Evolutionary conservation across 2,329 filamentous ascomycete genomes (phyloP).

Genomic region (Botrytis medusae): DNA sequence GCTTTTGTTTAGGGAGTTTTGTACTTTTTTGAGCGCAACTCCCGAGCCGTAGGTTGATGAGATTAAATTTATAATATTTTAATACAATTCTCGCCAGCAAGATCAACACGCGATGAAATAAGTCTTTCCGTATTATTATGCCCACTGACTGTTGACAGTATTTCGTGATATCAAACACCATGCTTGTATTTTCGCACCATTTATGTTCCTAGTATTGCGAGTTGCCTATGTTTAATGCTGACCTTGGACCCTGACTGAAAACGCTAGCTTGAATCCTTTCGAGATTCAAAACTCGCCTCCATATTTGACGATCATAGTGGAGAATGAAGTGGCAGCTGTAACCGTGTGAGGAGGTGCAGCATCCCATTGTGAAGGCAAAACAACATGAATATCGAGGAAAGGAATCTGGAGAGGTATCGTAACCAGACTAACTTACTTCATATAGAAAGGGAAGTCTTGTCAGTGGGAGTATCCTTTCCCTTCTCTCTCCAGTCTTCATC

Average conservation of each 20-base stretch:
- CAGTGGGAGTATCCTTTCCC: neutral
- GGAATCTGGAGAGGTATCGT: slow-evolving; percentile 1
- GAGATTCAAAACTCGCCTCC: slow-evolving; percentile 38
- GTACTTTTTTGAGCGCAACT: neutral
- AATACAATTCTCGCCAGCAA: neutral
- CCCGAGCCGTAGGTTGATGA: neutral
- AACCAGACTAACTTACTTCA: neutral
- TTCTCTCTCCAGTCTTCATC: slow-evolving; percentile 35
- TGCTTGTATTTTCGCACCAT: neutral
- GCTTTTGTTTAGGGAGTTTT: neutral
- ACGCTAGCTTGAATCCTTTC: slow-evolving; percentile 37
- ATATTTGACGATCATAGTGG: slow-evolving; percentile 29
- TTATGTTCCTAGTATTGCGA: slow-evolving; percentile 1
- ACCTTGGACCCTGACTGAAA: slow-evolving; percentile 30
- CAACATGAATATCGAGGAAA: neutral
- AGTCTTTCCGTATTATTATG: neutral
- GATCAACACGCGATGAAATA: neutral
- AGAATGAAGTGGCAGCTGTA: slow-evolving; percentile 18
- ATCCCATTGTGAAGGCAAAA: neutral
- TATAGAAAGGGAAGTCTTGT: slow-evolving; percentile 20
- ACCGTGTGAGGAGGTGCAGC: neutral
- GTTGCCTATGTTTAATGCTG: slow-evolving; percentile 25
- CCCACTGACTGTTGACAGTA: neutral
- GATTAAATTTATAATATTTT: neutral
- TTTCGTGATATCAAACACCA: slow-evolving; percentile 13